Evolutionary conservation across 2,329 filamentous ascomycete genomes (phyloP), one percentile per base, ranked within the genome.

Genomic region (Pseudocercospora eumusae): DNA sequence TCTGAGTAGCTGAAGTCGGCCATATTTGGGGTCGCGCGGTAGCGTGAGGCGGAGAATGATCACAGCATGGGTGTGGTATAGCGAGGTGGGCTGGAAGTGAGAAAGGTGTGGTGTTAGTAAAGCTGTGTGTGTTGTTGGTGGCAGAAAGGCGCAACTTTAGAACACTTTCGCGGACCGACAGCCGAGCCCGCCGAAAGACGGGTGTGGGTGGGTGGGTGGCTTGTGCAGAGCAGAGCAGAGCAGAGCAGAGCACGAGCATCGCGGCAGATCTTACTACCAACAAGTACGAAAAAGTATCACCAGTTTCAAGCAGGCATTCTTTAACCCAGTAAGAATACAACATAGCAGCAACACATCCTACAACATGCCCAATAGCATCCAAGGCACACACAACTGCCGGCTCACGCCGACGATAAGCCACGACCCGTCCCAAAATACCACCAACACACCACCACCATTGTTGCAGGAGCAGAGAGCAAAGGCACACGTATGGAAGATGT

Each of bases 1-100:
- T 71, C 68, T 59, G 65, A 67, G 61, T 71, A 73, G 67, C 67
- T 69, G 59, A 73, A 73, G 64, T 74, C 72, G 53, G 70, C 70
- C 72, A 74, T 74, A 44, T 27, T 57, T 18, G 5, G 11, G 52
- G 2, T 11, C 52, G 8, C 10, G 18, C 52, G 40, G 40, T n/a
- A n/a, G 52, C 21, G 52, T 40, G 23, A n/a, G 18, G 28, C 2
- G 31, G 9, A 25, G 7, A 25, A 7, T 10, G 23, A 40, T 54
- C 52, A 36, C 52, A 40, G 52, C 28, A 36, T 40, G 36, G 15
- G 15, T 40, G 9, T 40, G 36, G 36, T 40, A 18, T 8, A 3
- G 36, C 36, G 36, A 18, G 2, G 36, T 18, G 44, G 8, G 44
- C 44, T 47, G 20, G 36, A 40, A 40, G 36, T 40, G 36, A 40